Base-by-base conservation (phyloP, 176 grass and related monocot genomes). In the Cenchrus americanus region DNA sequence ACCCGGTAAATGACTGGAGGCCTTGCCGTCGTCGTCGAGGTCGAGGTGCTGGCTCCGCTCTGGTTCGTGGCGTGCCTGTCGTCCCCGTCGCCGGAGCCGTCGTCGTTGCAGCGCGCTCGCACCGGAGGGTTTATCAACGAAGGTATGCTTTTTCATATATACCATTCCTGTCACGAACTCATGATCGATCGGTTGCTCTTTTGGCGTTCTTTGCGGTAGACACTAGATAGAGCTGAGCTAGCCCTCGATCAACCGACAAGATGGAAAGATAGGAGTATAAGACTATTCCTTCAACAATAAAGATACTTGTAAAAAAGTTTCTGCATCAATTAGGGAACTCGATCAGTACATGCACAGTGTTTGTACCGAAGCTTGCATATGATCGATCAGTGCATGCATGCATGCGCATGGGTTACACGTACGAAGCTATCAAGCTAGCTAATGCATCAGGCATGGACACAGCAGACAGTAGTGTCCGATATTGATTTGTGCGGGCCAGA, bases 31-130 rank as follows among this genome's bases (percentile, higher is more conserved):
- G 57, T 26, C n/a, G 58, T 63, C 24, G 77, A 55, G 47, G 62
- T 57, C 48, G 89, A 73, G 62, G 42, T 68, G 7, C 71, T 65
- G 58, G 64, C 62, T n/a, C 27, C 59, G 57, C 12, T 27, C 4
- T 63, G 15, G 6, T 87, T 85, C 55, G 21, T 91, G 43, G 83
- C 69, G 26, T 26, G 37, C 19, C 74, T 89, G 68, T 89, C 77
- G 22, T 83, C 84, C 76, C 94, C 94, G 51, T 97, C 91, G 47
- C 89, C 93, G 86, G 85, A 92, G 82, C 23, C 10, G n/a, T 60
- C 21, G 57, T 59, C 57, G 57, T 8, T 17, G 19, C 53, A 65
- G 84, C 83, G 80, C 32, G 40, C 32, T 21, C 73, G 79, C 46
- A 61, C 80, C 44, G 55, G 77, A 58, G 84, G 85, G 1, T 84